Evolutionary conservation across 768 basidiomycete genomes (phyloP).

Genomic region (Strobilomyces echinocephalus): DNA sequence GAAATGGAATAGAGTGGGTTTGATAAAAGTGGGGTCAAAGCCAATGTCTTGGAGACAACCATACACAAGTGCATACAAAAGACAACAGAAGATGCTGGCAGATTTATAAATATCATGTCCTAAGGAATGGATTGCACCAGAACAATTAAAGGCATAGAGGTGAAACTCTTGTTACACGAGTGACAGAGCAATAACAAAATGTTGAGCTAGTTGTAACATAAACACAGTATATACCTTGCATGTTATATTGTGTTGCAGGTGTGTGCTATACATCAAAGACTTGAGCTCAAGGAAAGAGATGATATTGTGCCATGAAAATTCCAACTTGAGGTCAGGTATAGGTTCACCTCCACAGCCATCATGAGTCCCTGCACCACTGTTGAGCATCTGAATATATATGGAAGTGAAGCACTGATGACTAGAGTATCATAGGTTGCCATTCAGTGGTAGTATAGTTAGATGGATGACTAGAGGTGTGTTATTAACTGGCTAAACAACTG

Average conservation of each 20-base stretch:
- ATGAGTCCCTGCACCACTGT: too few relatives aligned
- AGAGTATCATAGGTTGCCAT: too few relatives aligned
- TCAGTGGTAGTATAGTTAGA: too few relatives aligned
- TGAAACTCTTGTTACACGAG: background rate
- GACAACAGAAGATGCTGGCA: background rate
- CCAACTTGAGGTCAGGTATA: too few relatives aligned
- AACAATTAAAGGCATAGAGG: background rate
- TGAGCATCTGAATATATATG: too few relatives aligned
- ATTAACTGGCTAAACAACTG: too few relatives aligned
- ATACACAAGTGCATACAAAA: background rate
- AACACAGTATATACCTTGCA: background rate
- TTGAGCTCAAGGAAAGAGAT: background rate
- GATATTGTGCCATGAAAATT: background rate
- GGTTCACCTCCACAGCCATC: too few relatives aligned
- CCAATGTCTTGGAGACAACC: background rate
- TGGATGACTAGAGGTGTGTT: too few relatives aligned
- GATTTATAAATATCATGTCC: background rate
- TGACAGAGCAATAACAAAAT: background rate
- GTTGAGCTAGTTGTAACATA: background rate
- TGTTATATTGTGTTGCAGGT: background rate
- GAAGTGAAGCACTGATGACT: too few relatives aligned
- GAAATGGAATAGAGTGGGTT: background rate
- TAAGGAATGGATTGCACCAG: background rate
- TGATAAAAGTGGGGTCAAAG: background rate
- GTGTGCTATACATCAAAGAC: background rate